Evolutionary conservation across 768 basidiomycete species (phyloP), one percentile per base, ranked within the genome.

Genomic region (Lactifluus volemus): DNA sequence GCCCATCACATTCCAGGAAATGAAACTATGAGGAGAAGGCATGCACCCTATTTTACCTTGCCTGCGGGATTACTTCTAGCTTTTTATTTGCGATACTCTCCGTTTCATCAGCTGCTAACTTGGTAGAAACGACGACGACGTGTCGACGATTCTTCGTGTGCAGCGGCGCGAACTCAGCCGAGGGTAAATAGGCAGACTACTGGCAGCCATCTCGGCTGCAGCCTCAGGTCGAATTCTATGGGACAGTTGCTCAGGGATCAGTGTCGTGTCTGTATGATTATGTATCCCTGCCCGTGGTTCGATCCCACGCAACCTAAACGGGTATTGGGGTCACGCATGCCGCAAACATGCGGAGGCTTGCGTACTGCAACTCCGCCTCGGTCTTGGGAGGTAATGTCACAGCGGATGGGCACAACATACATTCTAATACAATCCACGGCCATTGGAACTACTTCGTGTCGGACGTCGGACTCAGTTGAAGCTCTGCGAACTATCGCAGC

Each of bases 101-200:
- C 41, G 4, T 36, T 44, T 44, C 25, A 25, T 56, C 36, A 57
- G 30, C 36, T 34, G 4, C 60, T 42, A 36, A 56, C 3, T 49
- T 25, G 17, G 49, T 48, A 52, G 60, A 51, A 56, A 38, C 52
- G 50, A 57, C 64, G 56, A 63, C 12, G 55, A 49, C 44, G 30
- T 34, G 9, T 63, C 64, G 64, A 65, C 53, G 38, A 63, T 63
- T 65, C 62, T 36, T 62, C 64, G 51, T 39, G 36, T 10, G 41
- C 50, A 32, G 17, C 25, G 14, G 47, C 29, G 14, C 5, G 54
- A 45, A 55, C 41, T 30, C 49, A 49, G 21, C n/a, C 34, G 60
- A 49, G 47, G 30, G 49, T 39, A 44, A 55, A n/a, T 34, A 19
- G 25, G 32, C 30, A 47, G 39, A 55, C 49, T 51, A 51, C 36